Base-by-base conservation (phyloP, 2,329 filamentous ascomycete species). In the Xylaria sp. region DNA sequence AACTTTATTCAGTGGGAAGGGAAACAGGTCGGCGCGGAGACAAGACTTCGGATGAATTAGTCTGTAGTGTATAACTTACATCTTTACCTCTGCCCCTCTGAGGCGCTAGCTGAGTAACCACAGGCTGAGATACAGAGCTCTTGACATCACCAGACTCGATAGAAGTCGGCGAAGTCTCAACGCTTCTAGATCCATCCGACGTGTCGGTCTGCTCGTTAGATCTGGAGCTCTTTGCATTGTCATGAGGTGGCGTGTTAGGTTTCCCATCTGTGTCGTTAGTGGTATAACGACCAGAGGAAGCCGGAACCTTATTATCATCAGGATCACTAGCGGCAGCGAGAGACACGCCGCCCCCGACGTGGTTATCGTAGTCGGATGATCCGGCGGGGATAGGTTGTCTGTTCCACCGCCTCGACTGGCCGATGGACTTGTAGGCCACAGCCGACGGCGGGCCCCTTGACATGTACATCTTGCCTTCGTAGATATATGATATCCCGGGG, bases 281-380 rank as follows among this genome's bases (percentile, higher is more conserved):
- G 24, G 4, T 6, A 27, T 3, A 14, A 17, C 21, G 17, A 21
- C 1, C 11, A 14, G 42, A 8, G 19, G 19, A 17, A 34, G 17
- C 45, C 8, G 6, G 47, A 11, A 8, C 12, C 19, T 17, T 48
- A 9, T 63, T 50, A 7, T 57, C 61, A 7, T 57, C 61, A 30
- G 12, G 3, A 27, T 62, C 51, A 9, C 59, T 68, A 4, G 9
- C 24, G n/a, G 58, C 55, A 54, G 58, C 60, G 11, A 70, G 66
- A 2, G 62, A 64, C 3, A 59, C 69, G 2, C 69, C 69, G 4
- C 69, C 69, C 8, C 69, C 66, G n/a, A 32, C 58, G 24, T 53
- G 61, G 21, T 61, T 50, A 19, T 68, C 62, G 2, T 47, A 27
- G 14, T 70, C 69, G 3, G 69, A 70, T 14, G 59, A 47, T 21